Evolutionary conservation across 2,329 filamentous ascomycete genomes (phyloP).

Genomic region (Thielaviopsis euricoi): DNA sequence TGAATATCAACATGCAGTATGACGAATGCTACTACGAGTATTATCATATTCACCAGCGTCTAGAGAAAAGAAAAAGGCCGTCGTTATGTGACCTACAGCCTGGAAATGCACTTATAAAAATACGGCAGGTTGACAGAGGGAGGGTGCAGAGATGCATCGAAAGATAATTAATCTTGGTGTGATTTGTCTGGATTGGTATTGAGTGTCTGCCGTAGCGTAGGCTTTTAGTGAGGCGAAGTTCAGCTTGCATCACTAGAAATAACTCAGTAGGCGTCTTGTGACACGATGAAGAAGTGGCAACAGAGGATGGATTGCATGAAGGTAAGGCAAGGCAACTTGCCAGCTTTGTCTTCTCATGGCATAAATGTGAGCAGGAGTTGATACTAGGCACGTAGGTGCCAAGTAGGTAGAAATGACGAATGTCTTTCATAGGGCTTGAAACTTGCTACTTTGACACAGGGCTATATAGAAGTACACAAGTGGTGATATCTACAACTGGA

Average conservation of each 20-base stretch:
- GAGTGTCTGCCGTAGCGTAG: background rate
- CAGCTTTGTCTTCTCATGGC: background rate
- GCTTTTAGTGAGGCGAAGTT: background rate
- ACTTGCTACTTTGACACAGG: no score
- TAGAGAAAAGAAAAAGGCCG: background rate
- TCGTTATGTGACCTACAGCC: no score
- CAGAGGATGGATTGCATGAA: background rate
- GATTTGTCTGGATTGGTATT: background rate
- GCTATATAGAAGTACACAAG: no score
- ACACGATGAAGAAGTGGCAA: background rate
- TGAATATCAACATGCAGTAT: background rate
- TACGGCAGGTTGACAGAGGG: background rate
- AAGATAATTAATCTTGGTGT: background rate
- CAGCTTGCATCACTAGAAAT: background rate
- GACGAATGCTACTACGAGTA: background rate
- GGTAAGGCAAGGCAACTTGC: background rate
- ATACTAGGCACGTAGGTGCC: no score
- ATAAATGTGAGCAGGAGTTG: no score
- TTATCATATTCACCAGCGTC: background rate
- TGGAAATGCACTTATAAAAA: background rate
- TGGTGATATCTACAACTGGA: no score
- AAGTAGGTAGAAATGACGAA: no score
- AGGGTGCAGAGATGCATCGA: background rate
- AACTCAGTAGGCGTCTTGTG: background rate
- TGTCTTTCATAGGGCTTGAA: no score